Base-by-base conservation (phyloP, 768 basidiomycete species). In the Termitomyces sp. region DNA sequence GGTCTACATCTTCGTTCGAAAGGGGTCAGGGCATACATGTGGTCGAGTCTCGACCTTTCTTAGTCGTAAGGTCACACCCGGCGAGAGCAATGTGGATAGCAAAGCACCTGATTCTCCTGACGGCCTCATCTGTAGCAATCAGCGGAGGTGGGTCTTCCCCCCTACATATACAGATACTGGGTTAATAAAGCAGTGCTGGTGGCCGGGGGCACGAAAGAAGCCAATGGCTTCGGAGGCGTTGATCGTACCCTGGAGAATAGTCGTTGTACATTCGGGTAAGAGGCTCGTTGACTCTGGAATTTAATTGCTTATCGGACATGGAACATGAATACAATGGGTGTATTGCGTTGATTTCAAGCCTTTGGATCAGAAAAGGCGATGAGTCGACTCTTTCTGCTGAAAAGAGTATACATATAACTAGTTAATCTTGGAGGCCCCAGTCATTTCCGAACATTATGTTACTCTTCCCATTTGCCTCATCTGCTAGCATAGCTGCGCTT, bases 361-460 rank as follows among this genome's bases (percentile, higher is more conserved):
- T 16, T 18, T 24, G 3, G 3, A 36, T 22, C 38, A 13, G 16
- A 40, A 55, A 38, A 28, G 9, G 13, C 4, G 22, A 11, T 36
- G 9, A 57, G 5, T 44, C 9, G 15, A 4, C 9, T 56, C 7
- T 18, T 22, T 36, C 2, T 18, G 35, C 33, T 48, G 33, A 12
- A 7, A 46, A 16, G 15, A 13, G 33, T 42, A 45, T 32, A 36
- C 35, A 28, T 5, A 24, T 20, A 4, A 20, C 48, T 42, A 61
- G 9, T 60, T n/a, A 55, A 55, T 55, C 33, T 16, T 65, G 60
- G 18, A 73, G 61, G 32, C 71, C 72, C 76, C 77, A 77, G 20
- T 69, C 74, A 33, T 67, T 58, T 28, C 70, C 71, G 33, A 79
- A 68, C 78, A 78, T 78, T 22, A 68, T 69, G 40, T 79, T 78